phyloP scores from a whole-genome alignment of 2,329 filamentous ascomycete genomes.

The Ophiostoma triangulosporum region DNA sequence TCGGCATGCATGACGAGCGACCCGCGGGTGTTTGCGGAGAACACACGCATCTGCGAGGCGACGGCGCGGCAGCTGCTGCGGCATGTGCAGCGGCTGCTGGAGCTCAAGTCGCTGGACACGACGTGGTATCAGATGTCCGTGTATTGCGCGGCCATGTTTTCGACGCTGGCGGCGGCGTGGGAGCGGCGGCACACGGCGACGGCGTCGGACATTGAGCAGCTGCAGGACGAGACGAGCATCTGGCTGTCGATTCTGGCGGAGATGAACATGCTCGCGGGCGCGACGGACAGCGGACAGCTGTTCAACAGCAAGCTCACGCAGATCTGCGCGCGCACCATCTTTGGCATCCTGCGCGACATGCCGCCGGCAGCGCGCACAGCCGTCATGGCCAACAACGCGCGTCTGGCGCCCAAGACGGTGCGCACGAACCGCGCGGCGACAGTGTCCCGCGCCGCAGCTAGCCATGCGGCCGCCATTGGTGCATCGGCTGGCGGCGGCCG shows the following conservation, averaged over 20 bases:
- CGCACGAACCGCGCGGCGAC: background rate
- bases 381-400: constrained; percentile 5
- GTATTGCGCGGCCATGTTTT: constrained; percentile 61
- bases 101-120: constrained; percentile 57
- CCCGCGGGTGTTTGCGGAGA: constrained; percentile 42
- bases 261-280: constrained; percentile 29
- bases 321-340: constrained; percentile 38
- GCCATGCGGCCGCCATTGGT: background rate
- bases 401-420: background rate
- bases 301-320: constrained; percentile 28
- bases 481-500: constrained; percentile 4
- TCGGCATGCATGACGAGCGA: constrained; percentile 44
- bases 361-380: constrained; percentile 13
- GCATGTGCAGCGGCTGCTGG: constrained; percentile 44
- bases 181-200: constrained; percentile 50
- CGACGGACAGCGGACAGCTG: constrained; percentile 23
- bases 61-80: constrained; percentile 51
- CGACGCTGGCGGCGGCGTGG: constrained; percentile 55
- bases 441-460: too few species aligned
- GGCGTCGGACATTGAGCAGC: constrained; percentile 40
- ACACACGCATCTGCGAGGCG: constrained; percentile 52
- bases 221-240: constrained; percentile 53
- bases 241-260: constrained; percentile 59
- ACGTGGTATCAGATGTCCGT: constrained; percentile 66
- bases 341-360: constrained; percentile 39